phyloP scores from a whole-genome alignment of 1,139 yeast genomes.

The Saccharomycopsis hybrid region DNA sequence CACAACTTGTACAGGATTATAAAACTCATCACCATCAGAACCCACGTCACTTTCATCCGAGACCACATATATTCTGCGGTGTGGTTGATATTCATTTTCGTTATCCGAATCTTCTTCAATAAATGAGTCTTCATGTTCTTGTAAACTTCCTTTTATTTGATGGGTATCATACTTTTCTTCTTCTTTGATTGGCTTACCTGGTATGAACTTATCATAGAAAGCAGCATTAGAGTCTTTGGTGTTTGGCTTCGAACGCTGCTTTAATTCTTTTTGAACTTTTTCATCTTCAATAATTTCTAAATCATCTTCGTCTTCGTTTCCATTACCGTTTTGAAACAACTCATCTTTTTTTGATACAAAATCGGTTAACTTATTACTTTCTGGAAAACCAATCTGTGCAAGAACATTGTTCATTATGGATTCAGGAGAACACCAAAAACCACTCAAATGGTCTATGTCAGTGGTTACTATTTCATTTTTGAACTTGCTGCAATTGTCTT shows the following conservation, averaged over 20 bases:
- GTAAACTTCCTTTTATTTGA: too few species aligned
- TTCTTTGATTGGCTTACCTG: too few species aligned
- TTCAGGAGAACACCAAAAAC: constrained; percentile 7
- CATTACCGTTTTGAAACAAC: not conserved
- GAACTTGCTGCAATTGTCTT: not conserved
- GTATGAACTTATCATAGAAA: not conserved
- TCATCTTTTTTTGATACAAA: not conserved
- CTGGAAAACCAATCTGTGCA: not conserved
- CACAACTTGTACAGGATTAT: too few species aligned
- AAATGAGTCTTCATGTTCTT: too few species aligned
- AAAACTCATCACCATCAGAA: too few species aligned
- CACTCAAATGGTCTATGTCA: not conserved
- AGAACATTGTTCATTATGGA: not conserved
- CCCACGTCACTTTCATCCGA: too few species aligned
- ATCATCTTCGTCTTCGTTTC: not conserved
- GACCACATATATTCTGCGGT: too few species aligned
- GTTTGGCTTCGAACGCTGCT: not conserved
- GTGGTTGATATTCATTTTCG: too few species aligned
- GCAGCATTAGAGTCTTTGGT: not conserved
- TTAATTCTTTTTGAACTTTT: too few species aligned
- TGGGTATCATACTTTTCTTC: too few species aligned
- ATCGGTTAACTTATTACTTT: not conserved
- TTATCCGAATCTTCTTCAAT: too few species aligned
- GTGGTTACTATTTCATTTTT: not conserved
- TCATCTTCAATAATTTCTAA: constrained; percentile 2